Evolutionary conservation across 345 rosid genomes (phyloP).

Genomic region (Lepidium africanum): DNA sequence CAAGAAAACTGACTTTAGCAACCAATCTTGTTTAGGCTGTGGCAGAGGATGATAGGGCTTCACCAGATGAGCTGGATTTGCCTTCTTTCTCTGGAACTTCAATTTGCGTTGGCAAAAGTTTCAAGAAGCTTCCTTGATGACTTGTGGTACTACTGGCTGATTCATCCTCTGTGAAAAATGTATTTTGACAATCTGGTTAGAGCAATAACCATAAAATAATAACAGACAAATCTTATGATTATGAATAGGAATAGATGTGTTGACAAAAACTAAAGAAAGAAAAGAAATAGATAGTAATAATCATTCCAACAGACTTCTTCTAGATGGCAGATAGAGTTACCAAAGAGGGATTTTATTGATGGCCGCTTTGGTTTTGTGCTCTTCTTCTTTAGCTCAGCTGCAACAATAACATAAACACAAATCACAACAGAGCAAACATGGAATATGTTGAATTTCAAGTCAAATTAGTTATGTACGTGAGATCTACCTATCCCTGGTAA

Average conservation of each 20-base stretch:
- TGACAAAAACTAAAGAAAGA: neutral
- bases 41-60: neutral
- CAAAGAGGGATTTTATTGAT: slow-evolving; percentile 92
- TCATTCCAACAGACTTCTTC: neutral
- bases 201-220: neutral
- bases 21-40: slow-evolving; percentile 1
- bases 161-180: slow-evolving; percentile 60
- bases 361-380: slow-evolving; percentile 80
- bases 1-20: neutral
- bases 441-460: neutral
- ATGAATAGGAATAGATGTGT: neutral
- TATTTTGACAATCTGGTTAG: neutral
- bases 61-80: slow-evolving; percentile 33
- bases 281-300: neutral
- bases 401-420: neutral
- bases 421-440: neutral
- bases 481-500: slow-evolving; percentile 82
- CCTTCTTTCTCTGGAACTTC: slow-evolving; percentile 52
- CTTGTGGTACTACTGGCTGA: slow-evolving; percentile 35
- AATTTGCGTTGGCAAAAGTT: slow-evolving; percentile 55
- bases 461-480: neutral
- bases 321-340: slow-evolving; percentile 33
- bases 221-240: neutral
- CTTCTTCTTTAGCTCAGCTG: slow-evolving; percentile 88
- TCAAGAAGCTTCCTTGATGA: slow-evolving; percentile 68